These are phyloP conservation scores for Protostelium mycophagum DNA, from an alignment of 78 protist genomes.

Conservation along the genomic window DNA sequence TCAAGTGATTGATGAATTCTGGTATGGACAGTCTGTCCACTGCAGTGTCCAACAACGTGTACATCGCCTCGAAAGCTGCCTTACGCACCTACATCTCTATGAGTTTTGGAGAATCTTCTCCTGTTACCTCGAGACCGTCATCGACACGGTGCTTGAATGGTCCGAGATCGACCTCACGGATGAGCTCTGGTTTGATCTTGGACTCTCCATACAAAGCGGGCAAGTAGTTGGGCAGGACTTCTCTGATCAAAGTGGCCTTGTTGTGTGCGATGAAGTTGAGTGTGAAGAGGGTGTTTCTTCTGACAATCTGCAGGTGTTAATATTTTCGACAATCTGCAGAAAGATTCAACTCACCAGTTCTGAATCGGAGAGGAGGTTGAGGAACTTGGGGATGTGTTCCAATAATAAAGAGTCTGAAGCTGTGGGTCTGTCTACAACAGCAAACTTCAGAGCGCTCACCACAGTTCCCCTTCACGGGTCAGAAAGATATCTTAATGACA, in stretches of 20 bases:
- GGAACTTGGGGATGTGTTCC: conserved; percentile 31
- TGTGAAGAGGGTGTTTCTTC: conserved; percentile 74
- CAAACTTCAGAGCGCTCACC: conserved; percentile 72
- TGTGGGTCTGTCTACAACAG: conserved; percentile 59
- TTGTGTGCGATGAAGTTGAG: conserved; percentile 82
- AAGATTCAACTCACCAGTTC: conserved; percentile 29
- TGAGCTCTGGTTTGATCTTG: conserved; percentile 70
- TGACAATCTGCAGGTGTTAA: conserved; percentile 49
- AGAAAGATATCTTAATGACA: conserved; percentile 2
- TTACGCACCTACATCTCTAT: conserved; percentile 3
- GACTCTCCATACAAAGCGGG: conserved; percentile 74
- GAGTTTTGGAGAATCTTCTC: background rate
- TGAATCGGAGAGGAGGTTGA: conserved; percentile 36
- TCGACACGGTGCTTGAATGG: conserved; percentile 94
- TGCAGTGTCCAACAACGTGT: conserved; percentile 76
- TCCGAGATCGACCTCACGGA: conserved; percentile 86
- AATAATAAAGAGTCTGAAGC: conserved; percentile 37
- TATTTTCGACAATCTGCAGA: background rate
- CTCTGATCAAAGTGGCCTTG: conserved; percentile 57
- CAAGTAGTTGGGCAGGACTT: conserved; percentile 19
- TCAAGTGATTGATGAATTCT: conserved; percentile 48
- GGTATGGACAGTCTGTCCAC: conserved; percentile 32
- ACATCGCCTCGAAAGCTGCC: conserved; percentile 89
- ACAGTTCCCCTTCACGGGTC: conserved; percentile 51
- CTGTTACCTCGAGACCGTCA: conserved; percentile 84